Percentiles rank a stretch among this genome's conserved stretches.
phyloP scores from a whole-genome alignment of 2,329 filamentous ascomycete species.

The Fusarium sp. region DNA sequence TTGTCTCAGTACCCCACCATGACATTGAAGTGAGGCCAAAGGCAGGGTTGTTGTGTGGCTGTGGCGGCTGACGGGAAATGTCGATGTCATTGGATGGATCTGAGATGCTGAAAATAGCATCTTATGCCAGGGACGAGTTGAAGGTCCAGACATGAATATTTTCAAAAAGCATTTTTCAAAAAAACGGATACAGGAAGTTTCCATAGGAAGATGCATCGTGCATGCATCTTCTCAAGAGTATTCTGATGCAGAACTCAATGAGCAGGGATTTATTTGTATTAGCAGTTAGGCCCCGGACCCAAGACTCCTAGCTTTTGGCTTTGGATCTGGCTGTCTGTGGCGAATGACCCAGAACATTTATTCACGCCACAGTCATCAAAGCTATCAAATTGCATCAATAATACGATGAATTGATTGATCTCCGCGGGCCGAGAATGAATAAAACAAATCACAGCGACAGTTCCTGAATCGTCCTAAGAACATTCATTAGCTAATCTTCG shows the following conservation, averaged over 20 bases:
- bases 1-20: conserved; percentile 23
- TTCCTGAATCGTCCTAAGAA: not conserved
- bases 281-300: not conserved
- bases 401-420: not conserved
- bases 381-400: not conserved
- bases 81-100: conserved; percentile 2
- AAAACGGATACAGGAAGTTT: not conserved
- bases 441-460: not conserved
- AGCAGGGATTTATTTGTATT: not conserved
- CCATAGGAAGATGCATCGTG: not conserved
- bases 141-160: too few relatives aligned
- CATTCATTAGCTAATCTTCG: not conserved
- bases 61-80: conserved; percentile 38
- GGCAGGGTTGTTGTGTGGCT: conserved; percentile 34
- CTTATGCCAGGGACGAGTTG: not conserved
- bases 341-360: conserved; percentile 24
- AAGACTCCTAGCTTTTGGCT: conserved; percentile 9
- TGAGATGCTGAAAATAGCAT: conserved; percentile 41
- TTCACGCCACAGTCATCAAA: not conserved
- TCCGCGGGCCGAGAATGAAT: not conserved
- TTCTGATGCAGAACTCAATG: not conserved
- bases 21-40: not conserved
- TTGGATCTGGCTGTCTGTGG: conserved; percentile 16
- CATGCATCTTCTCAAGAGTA: not conserved
- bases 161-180: not conserved